Percentiles rank a stretch among this genome's conserved stretches.
Conservation (phyloP, 1,139 yeast genomes). For the Geotrichum reessii region DNA sequence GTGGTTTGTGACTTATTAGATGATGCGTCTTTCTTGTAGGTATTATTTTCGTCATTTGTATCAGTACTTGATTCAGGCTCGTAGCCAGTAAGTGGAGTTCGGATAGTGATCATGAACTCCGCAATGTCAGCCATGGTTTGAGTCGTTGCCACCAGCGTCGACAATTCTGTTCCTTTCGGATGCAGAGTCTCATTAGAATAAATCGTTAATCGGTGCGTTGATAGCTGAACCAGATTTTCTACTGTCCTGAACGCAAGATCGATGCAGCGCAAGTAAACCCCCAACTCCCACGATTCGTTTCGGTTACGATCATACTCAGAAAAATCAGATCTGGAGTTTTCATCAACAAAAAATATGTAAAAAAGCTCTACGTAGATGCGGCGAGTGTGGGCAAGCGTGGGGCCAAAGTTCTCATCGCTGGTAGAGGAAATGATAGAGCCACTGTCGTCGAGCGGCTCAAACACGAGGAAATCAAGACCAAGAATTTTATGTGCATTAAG, state of each 20-base stretch:
- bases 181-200: neutral
- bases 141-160: neutral
- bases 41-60: neutral
- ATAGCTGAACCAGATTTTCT: neutral
- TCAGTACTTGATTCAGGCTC: neutral
- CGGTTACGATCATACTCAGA: neutral
- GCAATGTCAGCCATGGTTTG: neutral
- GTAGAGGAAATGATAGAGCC: neutral
- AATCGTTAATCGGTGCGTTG: conserved; percentile 1
- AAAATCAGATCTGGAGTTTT: neutral
- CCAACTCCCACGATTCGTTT: neutral
- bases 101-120: neutral
- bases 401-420: neutral
- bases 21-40: neutral
- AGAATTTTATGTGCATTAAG: conserved; percentile 7
- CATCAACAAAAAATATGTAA: conserved; percentile 14
- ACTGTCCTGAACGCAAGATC: conserved; percentile 11
- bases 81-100: neutral
- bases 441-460: neutral
- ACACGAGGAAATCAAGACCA: conserved; percentile 2
- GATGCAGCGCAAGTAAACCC: neutral
- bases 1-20: neutral
- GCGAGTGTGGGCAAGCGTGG: conserved; percentile 7
- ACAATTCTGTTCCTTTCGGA: neutral
- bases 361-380: conserved; percentile 11